Evolutionary conservation across 2,329 filamentous ascomycete species (phyloP).

Genomic region (Pseudogymnoascus sp.): DNA sequence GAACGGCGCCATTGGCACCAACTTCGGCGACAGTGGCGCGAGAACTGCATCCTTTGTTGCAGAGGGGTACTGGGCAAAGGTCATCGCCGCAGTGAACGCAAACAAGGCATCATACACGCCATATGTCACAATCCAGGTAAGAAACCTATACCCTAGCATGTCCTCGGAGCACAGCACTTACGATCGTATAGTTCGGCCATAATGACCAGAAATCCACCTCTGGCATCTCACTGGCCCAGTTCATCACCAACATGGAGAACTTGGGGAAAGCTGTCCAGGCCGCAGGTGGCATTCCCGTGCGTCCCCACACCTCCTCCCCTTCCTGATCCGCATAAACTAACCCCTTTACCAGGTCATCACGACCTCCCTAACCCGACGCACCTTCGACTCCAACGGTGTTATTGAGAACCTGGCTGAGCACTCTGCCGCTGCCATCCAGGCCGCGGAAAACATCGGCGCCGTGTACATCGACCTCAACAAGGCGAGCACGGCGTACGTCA

Average conservation of each 20-base stretch:
- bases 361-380: slow-evolving; percentile 36
- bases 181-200: slow-evolving; percentile 32
- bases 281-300: slow-evolving; percentile 21
- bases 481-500: slow-evolving; percentile 36
- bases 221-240: slow-evolving; percentile 30
- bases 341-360: slow-evolving; percentile 29
- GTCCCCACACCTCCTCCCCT: not conserved
- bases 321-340: not conserved
- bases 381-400: slow-evolving; percentile 32
- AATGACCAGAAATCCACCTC: slow-evolving; percentile 38
- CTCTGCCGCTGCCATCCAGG: slow-evolving; percentile 31
- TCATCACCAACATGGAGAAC: slow-evolving; percentile 33
- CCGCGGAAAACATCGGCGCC: slow-evolving; percentile 28
- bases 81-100: slow-evolving; percentile 29
- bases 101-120: slow-evolving; percentile 28
- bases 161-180: not conserved
- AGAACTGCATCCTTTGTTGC: slow-evolving; percentile 37
- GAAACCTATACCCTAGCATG: too few relatives aligned
- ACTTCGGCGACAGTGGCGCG: slow-evolving; percentile 36
- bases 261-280: slow-evolving; percentile 22
- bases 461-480: slow-evolving; percentile 37
- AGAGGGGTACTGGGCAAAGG: slow-evolving; percentile 35
- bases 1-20: slow-evolving; percentile 32
- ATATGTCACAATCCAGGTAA: slow-evolving; percentile 38
- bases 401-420: slow-evolving; percentile 34